Conservation (phyloP, 1,139 yeast species). For the Debaryomyces udenii region DNA sequence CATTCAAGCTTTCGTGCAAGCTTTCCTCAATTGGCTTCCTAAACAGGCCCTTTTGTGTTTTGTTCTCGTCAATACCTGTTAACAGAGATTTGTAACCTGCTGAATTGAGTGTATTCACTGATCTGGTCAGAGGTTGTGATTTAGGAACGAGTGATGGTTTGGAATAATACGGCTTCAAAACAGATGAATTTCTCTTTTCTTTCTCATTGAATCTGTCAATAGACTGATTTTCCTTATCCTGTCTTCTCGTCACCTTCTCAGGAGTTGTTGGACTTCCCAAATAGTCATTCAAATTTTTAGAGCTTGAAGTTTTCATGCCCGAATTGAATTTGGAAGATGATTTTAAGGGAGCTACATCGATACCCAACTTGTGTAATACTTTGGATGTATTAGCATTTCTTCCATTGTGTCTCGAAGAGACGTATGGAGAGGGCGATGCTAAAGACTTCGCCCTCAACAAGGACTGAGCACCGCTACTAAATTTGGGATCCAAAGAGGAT, state of each 20-base stretch:
- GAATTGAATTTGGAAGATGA: constrained; percentile 19
- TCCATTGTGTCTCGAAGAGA: constrained; percentile 22
- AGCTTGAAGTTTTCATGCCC: constrained; percentile 47
- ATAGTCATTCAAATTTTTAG: constrained; percentile 44
- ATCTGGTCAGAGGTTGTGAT: constrained; percentile 5
- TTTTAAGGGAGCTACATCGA: constrained; percentile 33
- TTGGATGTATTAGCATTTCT: constrained; percentile 36
- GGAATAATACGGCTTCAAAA: constrained; percentile 11
- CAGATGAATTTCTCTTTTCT: constrained; percentile 13
- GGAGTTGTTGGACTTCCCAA: constrained; percentile 17
- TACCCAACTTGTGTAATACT: constrained; percentile 49
- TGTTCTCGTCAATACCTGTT: constrained; percentile 26
- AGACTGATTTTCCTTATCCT: constrained; percentile 25
- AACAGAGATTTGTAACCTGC: constrained; percentile 29
- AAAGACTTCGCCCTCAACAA: constrained; percentile 44
- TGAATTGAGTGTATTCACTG: constrained; percentile 8
- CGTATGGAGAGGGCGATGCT: constrained; percentile 32
- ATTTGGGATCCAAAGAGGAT: constrained; percentile 44
- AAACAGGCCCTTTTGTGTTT: constrained; percentile 3
- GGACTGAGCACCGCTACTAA: constrained; percentile 24
- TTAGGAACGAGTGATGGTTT: constrained; percentile 6
- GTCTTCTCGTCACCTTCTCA: constrained; percentile 12
- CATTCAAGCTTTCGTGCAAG: not conserved
- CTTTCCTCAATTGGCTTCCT: constrained; percentile 9
- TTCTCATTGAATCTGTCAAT: constrained; percentile 20